Evolutionary conservation across 2,329 filamentous ascomycete species (phyloP).

Genomic region (Colletotrichum sp.): DNA sequence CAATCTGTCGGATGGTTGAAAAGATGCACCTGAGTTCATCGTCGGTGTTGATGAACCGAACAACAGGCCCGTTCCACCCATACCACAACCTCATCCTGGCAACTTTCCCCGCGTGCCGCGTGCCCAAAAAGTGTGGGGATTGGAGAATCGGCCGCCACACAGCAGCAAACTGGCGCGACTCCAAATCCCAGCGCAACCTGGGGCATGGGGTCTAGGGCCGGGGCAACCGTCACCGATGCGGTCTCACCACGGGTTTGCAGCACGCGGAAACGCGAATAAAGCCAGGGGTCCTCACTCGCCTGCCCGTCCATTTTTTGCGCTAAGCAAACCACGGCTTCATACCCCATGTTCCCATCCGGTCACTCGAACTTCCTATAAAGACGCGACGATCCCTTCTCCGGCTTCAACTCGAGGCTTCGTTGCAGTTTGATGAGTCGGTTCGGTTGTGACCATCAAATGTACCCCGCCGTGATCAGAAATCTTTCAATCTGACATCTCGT

Average conservation of each 20-base stretch:
- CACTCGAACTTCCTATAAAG: slow-evolving; percentile 13
- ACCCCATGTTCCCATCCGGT: slow-evolving; percentile 1
- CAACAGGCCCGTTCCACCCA: background rate
- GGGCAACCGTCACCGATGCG: slow-evolving; percentile 17
- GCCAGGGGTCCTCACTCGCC: background rate
- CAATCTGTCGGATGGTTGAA: background rate
- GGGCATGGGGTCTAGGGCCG: slow-evolving; percentile 10
- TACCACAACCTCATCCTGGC: background rate
- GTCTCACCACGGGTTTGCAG: background rate
- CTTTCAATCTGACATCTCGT: background rate
- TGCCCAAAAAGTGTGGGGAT: slow-evolving; percentile 8
- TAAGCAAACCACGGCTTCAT: background rate
- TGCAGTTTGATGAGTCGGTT: slow-evolving; percentile 12
- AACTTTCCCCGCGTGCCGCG: slow-evolving; percentile 16
- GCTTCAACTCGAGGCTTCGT: background rate
- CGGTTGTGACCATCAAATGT: background rate
- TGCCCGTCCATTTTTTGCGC: background rate
- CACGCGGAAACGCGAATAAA: background rate
- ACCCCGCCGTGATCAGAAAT: background rate
- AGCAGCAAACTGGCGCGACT: background rate
- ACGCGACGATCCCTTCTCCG: slow-evolving; percentile 16
- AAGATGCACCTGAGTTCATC: background rate
- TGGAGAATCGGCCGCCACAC: slow-evolving; percentile 5
- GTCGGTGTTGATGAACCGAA: slow-evolving; percentile 13
- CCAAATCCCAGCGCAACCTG: slow-evolving; percentile 5